Base-by-base conservation (phyloP, 257 asterid species). In the Agastache rugosa region DNA sequence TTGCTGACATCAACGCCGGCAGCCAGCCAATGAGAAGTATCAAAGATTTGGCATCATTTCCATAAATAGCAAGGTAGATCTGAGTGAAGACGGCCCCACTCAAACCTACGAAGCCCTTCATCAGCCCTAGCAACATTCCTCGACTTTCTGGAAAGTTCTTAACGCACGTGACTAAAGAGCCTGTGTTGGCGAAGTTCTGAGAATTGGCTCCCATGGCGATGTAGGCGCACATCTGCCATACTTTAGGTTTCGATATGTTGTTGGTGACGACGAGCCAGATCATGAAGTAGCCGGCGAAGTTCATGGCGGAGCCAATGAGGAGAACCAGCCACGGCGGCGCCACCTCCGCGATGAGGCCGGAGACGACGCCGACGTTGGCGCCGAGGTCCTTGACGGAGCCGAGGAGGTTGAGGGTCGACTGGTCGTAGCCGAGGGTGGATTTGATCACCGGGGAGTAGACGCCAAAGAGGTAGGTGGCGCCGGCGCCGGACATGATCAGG, bases 11-110 rank as follows among this genome's bases (percentile, higher is more conserved):
- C 0, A 89, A 91, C 34, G 96, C 93, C 0, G 97, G 97, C 16
- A 92, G 91, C 97, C 97, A 92, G 2, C 95, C 97, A n/a, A 92
- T 92, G 16, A 92, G 88, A 8, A 92, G 87, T 39, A 92, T 85
- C 34, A 92, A 77, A 6, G 96, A 78, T 42, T 82, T 85, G 2
- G 96, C 83, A 77, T 92, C 96, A 53, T 87, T 92, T 5, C 96
- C 93, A 50, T 92, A 90, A 2, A 92, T 83, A 63, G 96, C 96
- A 45, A 87, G 80, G 44, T 92, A 92, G 63, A 92, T 59, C 63
- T 92, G 97, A 1, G 97, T 92, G 78, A 92, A 69, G 19, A 92
- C 88, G 1, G 96, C 97, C 17, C 97, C 97, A 54, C 96, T 89
- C 64, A 92, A 55, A 1, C 97, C 97, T 4, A 93, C 90, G 58